Evolutionary conservation across 495 filamentous ascomycete genomes (phyloP).

Genomic region (Sphaerosporella brunnea): DNA sequence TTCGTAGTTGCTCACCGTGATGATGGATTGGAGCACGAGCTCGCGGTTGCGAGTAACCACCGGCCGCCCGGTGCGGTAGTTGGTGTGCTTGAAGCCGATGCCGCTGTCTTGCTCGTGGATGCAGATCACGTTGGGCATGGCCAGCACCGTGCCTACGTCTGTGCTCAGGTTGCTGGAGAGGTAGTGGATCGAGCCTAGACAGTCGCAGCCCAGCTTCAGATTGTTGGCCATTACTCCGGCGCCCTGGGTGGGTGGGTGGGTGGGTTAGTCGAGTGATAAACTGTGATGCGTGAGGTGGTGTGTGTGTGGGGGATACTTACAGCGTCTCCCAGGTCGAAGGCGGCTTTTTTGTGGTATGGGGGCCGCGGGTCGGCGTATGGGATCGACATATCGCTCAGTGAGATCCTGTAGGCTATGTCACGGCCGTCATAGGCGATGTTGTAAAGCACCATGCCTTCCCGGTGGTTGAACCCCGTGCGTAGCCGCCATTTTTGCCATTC

Average conservation of each 20-base stretch:
- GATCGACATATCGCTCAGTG: slow-evolving; percentile 59
- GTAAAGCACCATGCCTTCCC: slow-evolving; percentile 52
- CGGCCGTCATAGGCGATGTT: slow-evolving; percentile 52
- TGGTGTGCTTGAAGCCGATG: slow-evolving; percentile 69
- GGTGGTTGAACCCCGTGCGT: slow-evolving; percentile 52
- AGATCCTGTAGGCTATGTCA: slow-evolving; percentile 49
- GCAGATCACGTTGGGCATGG: slow-evolving; percentile 58
- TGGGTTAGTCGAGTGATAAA: slow-evolving; percentile 11
- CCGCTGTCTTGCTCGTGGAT: slow-evolving; percentile 60
- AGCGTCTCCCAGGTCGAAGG: slow-evolving; percentile 63
- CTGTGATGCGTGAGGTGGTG: slow-evolving; percentile 9
- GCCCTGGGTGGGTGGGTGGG: no score
- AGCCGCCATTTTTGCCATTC: slow-evolving; percentile 59
- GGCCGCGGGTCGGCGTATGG: slow-evolving; percentile 57
- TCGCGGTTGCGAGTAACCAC: slow-evolving; percentile 51
- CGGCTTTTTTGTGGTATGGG: slow-evolving; percentile 59
- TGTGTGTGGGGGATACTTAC: slow-evolving; percentile 5
- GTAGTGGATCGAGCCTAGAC: slow-evolving; percentile 61
- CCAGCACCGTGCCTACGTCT: slow-evolving; percentile 39
- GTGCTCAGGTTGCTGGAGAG: slow-evolving; percentile 40
- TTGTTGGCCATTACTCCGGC: slow-evolving; percentile 61
- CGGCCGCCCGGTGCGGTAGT: slow-evolving; percentile 52
- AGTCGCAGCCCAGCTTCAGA: slow-evolving; percentile 50
- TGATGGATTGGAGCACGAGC: slow-evolving; percentile 48
- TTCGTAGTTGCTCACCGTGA: slow-evolving; percentile 47